Percentiles rank a stretch among this genome's conserved stretches.
Conservation (phyloP, 495 filamentous ascomycete species). For the Pyronema domesticum region DNA sequence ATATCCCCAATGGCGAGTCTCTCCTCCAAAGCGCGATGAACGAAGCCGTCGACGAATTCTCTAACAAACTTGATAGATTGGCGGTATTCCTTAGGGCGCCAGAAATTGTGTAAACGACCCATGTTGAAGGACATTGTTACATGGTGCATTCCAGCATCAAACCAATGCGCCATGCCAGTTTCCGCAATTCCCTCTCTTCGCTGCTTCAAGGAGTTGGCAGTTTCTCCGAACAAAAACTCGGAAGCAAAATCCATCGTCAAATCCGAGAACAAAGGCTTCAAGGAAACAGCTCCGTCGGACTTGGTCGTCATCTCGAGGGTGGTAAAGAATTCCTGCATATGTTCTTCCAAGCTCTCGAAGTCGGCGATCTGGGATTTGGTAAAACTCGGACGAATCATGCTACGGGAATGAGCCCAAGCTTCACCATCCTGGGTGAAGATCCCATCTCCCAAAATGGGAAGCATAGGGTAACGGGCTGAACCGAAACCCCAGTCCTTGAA, state of each 20-base stretch:
- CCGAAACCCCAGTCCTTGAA: background rate
- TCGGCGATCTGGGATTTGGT: slow-evolving; percentile 5
- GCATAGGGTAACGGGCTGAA: background rate
- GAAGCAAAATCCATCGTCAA: slow-evolving; percentile 43
- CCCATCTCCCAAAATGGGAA: slow-evolving; percentile 44
- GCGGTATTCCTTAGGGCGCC: too few relatives aligned
- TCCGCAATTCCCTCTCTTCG: too few relatives aligned
- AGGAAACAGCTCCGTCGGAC: slow-evolving; percentile 30
- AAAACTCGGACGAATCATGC: slow-evolving; percentile 47
- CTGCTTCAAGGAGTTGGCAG: too few relatives aligned
- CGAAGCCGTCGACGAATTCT: too few relatives aligned
- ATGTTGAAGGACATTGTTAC: too few relatives aligned
- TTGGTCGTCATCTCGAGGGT: background rate
- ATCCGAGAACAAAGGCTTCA: slow-evolving; percentile 40
- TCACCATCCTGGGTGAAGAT: slow-evolving; percentile 54
- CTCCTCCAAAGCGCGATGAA: too few relatives aligned
- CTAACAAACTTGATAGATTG: too few relatives aligned
- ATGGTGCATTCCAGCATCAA: too few relatives aligned
- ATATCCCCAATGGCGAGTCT: too few relatives aligned
- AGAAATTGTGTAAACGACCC: too few relatives aligned
- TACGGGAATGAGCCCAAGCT: slow-evolving; percentile 45
- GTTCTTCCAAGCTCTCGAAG: background rate
- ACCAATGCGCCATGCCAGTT: too few relatives aligned
- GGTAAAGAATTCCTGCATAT: background rate
- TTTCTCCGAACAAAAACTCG: slow-evolving; percentile 49